Conservation (phyloP, 257 asterid species). For the Asclepias syriaca region DNA sequence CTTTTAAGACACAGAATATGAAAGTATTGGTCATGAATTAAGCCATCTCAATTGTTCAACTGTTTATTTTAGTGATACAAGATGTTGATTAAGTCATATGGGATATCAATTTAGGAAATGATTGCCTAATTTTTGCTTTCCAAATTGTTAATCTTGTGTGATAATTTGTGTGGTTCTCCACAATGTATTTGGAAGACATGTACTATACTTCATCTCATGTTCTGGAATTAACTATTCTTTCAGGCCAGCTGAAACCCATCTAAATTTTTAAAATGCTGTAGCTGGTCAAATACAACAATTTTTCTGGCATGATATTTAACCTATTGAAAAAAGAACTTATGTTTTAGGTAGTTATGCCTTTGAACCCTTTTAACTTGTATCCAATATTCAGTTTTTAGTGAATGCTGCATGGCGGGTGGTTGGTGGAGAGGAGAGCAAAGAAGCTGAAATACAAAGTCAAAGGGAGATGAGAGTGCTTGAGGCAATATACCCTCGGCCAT, state of each 20-base stretch:
- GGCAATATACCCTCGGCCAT: conserved; percentile 90
- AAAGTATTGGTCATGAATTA: background rate
- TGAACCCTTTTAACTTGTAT: background rate
- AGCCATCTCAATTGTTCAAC: background rate
- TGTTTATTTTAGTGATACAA: background rate
- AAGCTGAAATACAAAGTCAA: conserved; percentile 48
- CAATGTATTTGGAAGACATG: background rate
- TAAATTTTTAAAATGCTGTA: background rate
- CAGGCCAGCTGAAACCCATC: background rate
- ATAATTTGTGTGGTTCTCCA: background rate
- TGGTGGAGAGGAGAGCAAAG: conserved; percentile 86
- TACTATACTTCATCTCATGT: background rate
- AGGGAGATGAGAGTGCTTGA: conserved; percentile 80
- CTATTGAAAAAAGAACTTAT: background rate
- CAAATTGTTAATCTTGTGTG: background rate
- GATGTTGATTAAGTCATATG: background rate
- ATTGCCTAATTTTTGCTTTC: background rate
- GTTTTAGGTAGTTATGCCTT: background rate
- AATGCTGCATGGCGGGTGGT: conserved; percentile 56
- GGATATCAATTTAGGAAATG: background rate
- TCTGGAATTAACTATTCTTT: background rate
- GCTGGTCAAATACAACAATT: background rate
- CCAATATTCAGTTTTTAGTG: conserved; percentile 46
- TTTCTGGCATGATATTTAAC: background rate
- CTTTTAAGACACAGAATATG: background rate